Percentiles rank a stretch among this genome's conserved stretches.
phyloP scores from a whole-genome alignment of 1,284 basidiomycete genomes.

The Omphalotus olearius region DNA sequence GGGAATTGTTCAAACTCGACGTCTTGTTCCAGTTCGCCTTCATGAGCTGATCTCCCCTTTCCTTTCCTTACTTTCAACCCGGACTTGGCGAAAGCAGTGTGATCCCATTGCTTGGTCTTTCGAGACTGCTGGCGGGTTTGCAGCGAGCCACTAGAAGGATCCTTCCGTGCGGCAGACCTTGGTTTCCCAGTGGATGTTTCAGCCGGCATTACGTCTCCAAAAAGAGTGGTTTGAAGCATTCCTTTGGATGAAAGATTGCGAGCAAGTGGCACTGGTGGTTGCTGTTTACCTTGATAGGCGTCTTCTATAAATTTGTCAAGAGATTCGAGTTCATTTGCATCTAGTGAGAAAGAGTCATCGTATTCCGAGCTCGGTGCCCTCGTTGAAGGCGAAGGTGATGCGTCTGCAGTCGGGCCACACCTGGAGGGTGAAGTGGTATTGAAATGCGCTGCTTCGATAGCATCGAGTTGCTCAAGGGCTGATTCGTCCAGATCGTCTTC shows the following conservation, averaged over 20 bases:
- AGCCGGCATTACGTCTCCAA: slow-evolving; percentile 47
- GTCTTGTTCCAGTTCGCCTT: slow-evolving; percentile 41
- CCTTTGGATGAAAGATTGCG: slow-evolving; percentile 32
- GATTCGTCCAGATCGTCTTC: slow-evolving; percentile 49
- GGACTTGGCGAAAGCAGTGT: slow-evolving; percentile 76
- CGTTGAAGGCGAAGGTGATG: slow-evolving; percentile 6
- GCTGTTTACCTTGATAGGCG: slow-evolving; percentile 32
- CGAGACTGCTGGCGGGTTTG: slow-evolving; percentile 46
- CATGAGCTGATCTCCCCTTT: slow-evolving; percentile 45
- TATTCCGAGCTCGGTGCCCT: slow-evolving; percentile 4
- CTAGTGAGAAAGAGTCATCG: slow-evolving; percentile 44
- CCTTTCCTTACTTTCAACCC: slow-evolving; percentile 53
- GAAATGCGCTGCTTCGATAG: slow-evolving; percentile 58
- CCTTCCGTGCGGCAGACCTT: slow-evolving; percentile 29
- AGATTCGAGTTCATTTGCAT: slow-evolving; percentile 47
- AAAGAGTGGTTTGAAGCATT: slow-evolving; percentile 61
- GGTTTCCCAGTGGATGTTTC: slow-evolving; percentile 28
- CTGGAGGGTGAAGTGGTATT: slow-evolving; percentile 20
- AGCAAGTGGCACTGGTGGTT: slow-evolving; percentile 36
- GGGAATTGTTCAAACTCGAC: slow-evolving; percentile 84
- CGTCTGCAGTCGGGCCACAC: slow-evolving; percentile 15
- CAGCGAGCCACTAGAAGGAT: slow-evolving; percentile 36
- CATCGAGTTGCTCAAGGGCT: slow-evolving; percentile 57
- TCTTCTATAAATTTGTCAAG: slow-evolving; percentile 47
- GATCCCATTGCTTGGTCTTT: slow-evolving; percentile 83